These are phyloP conservation scores for Annona squamosa DNA, from an alignment of 164 flowering plant genomes.

Conservation along the genomic window DNA sequence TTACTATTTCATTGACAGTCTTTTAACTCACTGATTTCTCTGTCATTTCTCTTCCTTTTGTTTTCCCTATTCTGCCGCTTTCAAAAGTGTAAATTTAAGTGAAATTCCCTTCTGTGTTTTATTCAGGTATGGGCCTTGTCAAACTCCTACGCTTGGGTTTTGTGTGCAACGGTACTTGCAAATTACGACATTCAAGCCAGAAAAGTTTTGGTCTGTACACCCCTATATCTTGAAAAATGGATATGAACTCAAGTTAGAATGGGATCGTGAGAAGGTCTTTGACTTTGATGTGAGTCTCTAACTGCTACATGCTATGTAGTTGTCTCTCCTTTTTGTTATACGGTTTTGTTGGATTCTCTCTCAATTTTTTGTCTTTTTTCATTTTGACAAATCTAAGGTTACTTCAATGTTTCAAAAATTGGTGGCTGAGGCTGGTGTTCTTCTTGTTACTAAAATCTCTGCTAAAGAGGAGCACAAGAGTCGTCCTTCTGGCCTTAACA, in stretches of 20 bases:
- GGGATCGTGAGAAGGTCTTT: constrained; percentile 78
- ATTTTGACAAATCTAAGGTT: constrained; percentile 35
- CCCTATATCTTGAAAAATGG: constrained; percentile 59
- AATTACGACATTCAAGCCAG: constrained; percentile 82
- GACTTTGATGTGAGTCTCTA: constrained; percentile 61
- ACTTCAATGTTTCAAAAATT: constrained; percentile 73
- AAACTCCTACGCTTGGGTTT: constrained; percentile 97
- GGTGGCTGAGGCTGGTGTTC: constrained; percentile 57
- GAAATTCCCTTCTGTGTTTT: not conserved
- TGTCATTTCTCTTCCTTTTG: no score
- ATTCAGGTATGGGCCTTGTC: constrained; percentile 96
- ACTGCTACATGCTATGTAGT: not conserved
- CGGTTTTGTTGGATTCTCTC: not conserved
- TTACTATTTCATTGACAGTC: no score
- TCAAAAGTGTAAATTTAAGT: not conserved
- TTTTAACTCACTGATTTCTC: no score
- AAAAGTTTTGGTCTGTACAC: constrained; percentile 76
- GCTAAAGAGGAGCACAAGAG: constrained; percentile 70
- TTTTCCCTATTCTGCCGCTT: not conserved
- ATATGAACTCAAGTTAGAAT: constrained; percentile 76
- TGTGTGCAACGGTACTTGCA: constrained; percentile 91
- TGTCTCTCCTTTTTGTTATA: not conserved
- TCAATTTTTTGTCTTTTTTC: not conserved
- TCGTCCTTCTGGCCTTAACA: constrained; percentile 90
- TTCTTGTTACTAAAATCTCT: constrained; percentile 52